These are phyloP conservation scores for Bruguiera hainesii DNA, from an alignment of 441 rosid genomes.

Conservation along the genomic window DNA sequence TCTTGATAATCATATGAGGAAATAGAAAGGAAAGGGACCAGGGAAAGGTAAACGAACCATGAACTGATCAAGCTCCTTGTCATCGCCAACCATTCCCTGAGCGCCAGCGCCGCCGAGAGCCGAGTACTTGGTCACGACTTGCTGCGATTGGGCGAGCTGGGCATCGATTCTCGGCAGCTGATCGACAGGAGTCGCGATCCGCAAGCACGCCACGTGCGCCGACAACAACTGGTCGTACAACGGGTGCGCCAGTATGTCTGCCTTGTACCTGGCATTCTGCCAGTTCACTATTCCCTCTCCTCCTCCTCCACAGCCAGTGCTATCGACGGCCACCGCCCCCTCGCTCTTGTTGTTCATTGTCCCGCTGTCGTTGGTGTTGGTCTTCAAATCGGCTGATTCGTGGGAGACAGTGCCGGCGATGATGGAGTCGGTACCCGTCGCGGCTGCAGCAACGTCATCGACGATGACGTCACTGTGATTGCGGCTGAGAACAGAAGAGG, in stretches of 20 bases:
- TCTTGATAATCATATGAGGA: neutral
- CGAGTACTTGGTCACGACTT: constrained; percentile 89
- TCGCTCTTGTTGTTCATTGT: constrained; percentile 40
- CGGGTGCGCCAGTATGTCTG: constrained; percentile 85
- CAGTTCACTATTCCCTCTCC: constrained; percentile 62
- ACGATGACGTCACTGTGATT: constrained; percentile 61
- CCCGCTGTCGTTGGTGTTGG: constrained; percentile 26
- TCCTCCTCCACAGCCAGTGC: constrained; percentile 27
- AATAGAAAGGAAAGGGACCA: neutral
- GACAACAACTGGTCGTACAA: constrained; percentile 88
- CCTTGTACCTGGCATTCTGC: constrained; percentile 85
- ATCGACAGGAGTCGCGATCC: constrained; percentile 98
- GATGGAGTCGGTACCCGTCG: constrained; percentile 34
- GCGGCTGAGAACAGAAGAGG: constrained; percentile 40
- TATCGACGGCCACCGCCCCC: constrained; percentile 25
- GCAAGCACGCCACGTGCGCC: constrained; percentile 88
- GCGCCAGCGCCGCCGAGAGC: constrained; percentile 40
- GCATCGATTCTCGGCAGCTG: constrained; percentile 96
- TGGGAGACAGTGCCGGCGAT: constrained; percentile 37
- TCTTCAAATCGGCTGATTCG: constrained; percentile 50
- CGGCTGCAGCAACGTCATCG: constrained; percentile 44
- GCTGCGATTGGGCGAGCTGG: constrained; percentile 93
- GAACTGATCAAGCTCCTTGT: constrained; percentile 96
- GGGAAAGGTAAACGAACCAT: constrained; percentile 46
- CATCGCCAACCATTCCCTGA: constrained; percentile 72